Evolutionary conservation across 2,329 filamentous ascomycete species (phyloP).

Genomic region (Fusarium metavorans): DNA sequence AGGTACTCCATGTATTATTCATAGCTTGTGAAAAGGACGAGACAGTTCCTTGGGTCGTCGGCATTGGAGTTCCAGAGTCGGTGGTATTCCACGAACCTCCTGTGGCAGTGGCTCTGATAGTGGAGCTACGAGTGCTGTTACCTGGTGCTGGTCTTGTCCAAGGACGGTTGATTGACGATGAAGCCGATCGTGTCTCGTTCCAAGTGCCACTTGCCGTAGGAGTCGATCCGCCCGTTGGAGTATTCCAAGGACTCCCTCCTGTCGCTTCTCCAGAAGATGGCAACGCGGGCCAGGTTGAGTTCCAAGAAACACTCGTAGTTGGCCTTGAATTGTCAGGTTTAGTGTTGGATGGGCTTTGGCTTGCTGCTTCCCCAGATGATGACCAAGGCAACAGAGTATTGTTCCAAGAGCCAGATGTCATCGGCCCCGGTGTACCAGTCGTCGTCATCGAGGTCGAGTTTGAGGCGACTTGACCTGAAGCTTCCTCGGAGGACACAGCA

Average conservation of each 20-base stretch:
- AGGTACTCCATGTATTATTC: background rate
- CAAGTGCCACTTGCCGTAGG: background rate
- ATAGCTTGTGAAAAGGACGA: background rate
- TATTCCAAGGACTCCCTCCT: background rate
- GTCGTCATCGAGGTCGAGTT: background rate
- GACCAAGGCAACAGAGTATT: background rate
- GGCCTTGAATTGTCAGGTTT: background rate
- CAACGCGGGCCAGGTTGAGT: background rate
- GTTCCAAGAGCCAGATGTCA: background rate
- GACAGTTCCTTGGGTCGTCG: background rate
- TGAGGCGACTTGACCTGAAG: background rate
- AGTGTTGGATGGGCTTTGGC: background rate
- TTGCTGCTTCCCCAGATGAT: background rate
- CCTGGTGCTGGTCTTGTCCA: background rate
- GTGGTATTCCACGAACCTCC: constrained; percentile 11
- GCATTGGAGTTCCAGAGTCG: background rate
- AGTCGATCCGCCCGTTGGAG: background rate
- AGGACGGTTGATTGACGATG: background rate
- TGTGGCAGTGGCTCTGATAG: background rate
- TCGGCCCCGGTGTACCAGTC: background rate
- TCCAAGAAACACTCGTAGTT: background rate
- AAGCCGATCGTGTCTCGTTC: background rate
- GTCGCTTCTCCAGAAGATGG: background rate
- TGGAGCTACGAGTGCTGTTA: background rate
- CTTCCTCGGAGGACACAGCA: background rate